Evolutionary conservation across 23 red algal species (phyloP), one percentile per base, ranked within the genome.

Genomic region (Gracilariopsis chorda): DNA sequence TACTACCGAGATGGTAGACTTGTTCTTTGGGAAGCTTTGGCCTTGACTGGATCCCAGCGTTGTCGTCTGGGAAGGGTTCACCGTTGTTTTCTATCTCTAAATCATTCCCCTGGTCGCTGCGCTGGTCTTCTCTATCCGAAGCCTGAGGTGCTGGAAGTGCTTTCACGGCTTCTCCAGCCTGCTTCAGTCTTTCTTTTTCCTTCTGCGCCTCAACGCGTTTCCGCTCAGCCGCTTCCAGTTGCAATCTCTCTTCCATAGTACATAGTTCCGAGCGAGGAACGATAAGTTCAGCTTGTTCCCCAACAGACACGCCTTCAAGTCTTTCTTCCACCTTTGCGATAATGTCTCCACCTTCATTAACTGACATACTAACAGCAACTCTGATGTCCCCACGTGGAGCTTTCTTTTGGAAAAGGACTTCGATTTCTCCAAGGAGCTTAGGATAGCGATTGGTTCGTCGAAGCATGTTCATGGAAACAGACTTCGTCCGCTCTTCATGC

Each of bases 291-390:
- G 52, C 39, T 43, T 46, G 77, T 21, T 91, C 88, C 16, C 88
- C 88, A 40, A 82, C 59, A 55, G 2, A 35, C 3, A 49, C 74
- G n/a, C 82, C 88, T 23, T 53, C 44, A 55, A 91, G 72, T 32
- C 74, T 36, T 59, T 91, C 75, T 51, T 91, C 76, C 1, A 11
- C 88, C 16, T 21, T 49, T 32, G 48, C 56, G 1, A 29, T 37
- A 6, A 94, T 68, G 80, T 94, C 82, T 13, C 91, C 91, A 23
- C 59, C 70, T 51, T 94, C 91, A 52, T 77, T 41, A 19, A 70
- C 49, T 0, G 55, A 60, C 44, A 94, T 44, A 1, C 23, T n/a
- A 6, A 94, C 80, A 47, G 81, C 68, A 74, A 94, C 53, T 36
- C 91, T 62, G 10, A 94, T 25, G 16, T 85, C 83, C 46, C 91